These are phyloP conservation scores for Penicillium lividum DNA, from an alignment of 495 filamentous ascomycete species.

Conservation along the genomic window DNA sequence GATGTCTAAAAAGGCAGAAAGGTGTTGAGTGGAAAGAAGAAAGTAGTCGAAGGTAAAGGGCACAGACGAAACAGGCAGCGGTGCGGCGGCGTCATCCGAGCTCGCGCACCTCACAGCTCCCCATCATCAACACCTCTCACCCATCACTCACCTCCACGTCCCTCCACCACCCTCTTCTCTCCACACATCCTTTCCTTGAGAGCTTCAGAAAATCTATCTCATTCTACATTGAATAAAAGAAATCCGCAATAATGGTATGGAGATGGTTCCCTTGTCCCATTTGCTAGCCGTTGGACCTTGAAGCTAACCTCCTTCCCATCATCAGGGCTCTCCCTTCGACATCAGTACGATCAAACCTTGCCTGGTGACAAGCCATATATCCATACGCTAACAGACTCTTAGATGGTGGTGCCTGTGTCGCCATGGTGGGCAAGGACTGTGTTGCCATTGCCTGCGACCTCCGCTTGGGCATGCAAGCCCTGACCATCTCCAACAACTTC, in stretches of 20 bases:
- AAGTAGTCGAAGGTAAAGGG: slow-evolving; percentile 30
- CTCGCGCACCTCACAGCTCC: slow-evolving; percentile 36
- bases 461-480: slow-evolving; percentile 91
- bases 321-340: slow-evolving; percentile 76
- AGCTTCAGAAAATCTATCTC: slow-evolving; percentile 17
- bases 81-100: slow-evolving; percentile 48
- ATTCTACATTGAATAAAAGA: slow-evolving; percentile 22
- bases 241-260: slow-evolving; percentile 32
- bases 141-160: slow-evolving; percentile 26
- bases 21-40: slow-evolving; percentile 20
- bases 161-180: slow-evolving; percentile 15
- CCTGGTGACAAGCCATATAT: slow-evolving; percentile 4
- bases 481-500: slow-evolving; percentile 99
- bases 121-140: slow-evolving; percentile 34
- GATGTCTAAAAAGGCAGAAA: background rate
- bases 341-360: slow-evolving; percentile 66
- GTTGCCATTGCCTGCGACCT: slow-evolving; percentile 99
- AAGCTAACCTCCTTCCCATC: slow-evolving; percentile 38
- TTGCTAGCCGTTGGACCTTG: slow-evolving; percentile 16
- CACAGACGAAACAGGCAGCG: slow-evolving; percentile 40
- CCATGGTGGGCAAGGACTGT: slow-evolving; percentile 99
- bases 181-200: slow-evolving; percentile 1
- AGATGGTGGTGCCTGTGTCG: slow-evolving; percentile 96
- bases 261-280: slow-evolving; percentile 22
- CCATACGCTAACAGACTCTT: slow-evolving; percentile 31